Evolutionary conservation across 2,329 filamentous ascomycete species (phyloP), one percentile per base, ranked within the genome.

Genomic region (Hysterium pulicare): DNA sequence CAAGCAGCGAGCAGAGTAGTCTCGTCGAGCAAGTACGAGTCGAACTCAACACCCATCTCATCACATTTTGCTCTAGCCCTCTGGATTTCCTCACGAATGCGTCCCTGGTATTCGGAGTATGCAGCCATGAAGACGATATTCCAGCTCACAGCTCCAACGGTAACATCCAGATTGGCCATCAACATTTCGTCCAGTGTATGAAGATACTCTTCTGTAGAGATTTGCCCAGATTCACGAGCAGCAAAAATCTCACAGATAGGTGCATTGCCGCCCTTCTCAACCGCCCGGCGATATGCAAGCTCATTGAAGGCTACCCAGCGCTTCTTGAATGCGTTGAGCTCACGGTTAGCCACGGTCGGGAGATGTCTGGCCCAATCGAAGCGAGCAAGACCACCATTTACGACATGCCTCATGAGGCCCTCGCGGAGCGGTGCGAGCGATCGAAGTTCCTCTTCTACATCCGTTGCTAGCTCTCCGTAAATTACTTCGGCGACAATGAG

Each of bases 91-190:
- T 40, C 19, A 3, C 53, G 46, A 1, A 70, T 30, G n/a, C 53
- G 35, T 11, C 40, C 43, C 41, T 71, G 66, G 5, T 54, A 41
- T 3, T 55, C 49, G 1, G 43, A 53, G 39, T 70, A 33, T 3
- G 55, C 55, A 2, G 69, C 69, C 0, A 75, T 49, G 28, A 70
- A 64, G 1, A 71, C 51, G 1, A 69, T 43, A 24, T 58, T 66
- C 70, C 71, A 74, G 0, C 66, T 66, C 1, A 73, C 40, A 2
- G 50, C 68, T 9, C 67, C 64, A 2, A 59, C 60, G 0, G 69
- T 72, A 5, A 74, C 70, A 40, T 74, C 71, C 1, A 74, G 54
- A 42, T 74, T 74, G 5, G 68, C 71, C 42, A 62, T 73, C 0
- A 74, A 57, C 16, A 60, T 58, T 47, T 74, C 71, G 42, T 73